Conservation (phyloP, 495 filamentous ascomycete genomes). For the Pyrenula massariospora region DNA sequence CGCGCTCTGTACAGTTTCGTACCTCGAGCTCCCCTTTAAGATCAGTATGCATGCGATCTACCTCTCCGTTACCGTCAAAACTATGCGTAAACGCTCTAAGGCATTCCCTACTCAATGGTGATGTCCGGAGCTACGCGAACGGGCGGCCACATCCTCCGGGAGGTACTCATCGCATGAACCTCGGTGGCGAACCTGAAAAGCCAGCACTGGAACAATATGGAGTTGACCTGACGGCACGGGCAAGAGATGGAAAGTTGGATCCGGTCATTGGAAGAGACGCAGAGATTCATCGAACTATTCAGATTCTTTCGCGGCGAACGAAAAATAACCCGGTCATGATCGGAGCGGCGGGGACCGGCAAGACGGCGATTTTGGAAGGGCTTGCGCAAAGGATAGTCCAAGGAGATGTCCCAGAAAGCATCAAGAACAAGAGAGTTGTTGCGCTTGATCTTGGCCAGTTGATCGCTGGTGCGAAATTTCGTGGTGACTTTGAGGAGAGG, state of each 20-base stretch:
- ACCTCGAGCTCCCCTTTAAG: not conserved
- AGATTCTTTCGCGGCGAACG: conserved; percentile 81
- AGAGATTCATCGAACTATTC: conserved; percentile 89
- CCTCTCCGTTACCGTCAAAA: not conserved
- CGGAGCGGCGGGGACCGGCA: conserved; percentile 84
- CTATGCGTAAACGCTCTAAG: not conserved
- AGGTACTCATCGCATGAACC: conserved; percentile 85
- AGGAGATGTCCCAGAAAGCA: conserved; percentile 90
- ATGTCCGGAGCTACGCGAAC: conserved; percentile 54
- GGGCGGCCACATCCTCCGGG: conserved; percentile 78
- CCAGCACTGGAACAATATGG: conserved; percentile 83
- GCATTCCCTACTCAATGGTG: not conserved
- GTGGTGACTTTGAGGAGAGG: conserved; percentile 93
- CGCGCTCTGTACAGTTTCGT: not conserved
- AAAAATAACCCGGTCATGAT: conserved; percentile 98
- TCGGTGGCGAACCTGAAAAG: conserved; percentile 70
- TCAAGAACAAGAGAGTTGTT: conserved; percentile 89
- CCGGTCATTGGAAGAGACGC: conserved; percentile 88
- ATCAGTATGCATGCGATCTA: not conserved
- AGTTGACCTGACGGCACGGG: conserved; percentile 76
- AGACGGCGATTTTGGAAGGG: conserved; percentile 90
- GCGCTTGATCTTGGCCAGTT: conserved; percentile 78
- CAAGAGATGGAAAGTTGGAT: conserved; percentile 82
- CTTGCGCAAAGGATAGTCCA: conserved; percentile 81
- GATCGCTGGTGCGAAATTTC: conserved; percentile 90